These are phyloP conservation scores for Nymphaea thermarum DNA, from an alignment of 164 flowering plant genomes.

Conservation along the genomic window DNA sequence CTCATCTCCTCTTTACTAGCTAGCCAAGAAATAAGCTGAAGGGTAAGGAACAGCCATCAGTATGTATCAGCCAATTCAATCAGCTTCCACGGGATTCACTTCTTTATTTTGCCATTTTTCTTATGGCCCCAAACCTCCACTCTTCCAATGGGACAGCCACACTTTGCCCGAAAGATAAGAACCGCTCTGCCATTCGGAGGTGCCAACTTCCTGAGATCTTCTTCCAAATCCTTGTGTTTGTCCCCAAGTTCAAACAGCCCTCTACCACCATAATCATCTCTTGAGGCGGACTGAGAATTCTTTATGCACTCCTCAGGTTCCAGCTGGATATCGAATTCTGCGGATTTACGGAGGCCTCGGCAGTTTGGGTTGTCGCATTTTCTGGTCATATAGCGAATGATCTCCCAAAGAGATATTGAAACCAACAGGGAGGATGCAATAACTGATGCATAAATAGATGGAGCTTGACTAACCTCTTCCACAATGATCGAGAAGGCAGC, in stretches of 20 bases:
- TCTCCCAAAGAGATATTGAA: constrained; percentile 32
- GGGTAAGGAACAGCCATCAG: too few relatives aligned
- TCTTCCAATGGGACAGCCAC: constrained; percentile 82
- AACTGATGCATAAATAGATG: constrained; percentile 44
- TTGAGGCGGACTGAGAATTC: constrained; percentile 23
- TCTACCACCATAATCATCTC: constrained; percentile 25
- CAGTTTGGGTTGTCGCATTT: constrained; percentile 70
- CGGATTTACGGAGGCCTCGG: constrained; percentile 61
- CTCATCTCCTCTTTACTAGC: too few relatives aligned
- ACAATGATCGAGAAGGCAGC: constrained; percentile 15
- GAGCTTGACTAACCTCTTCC: constrained; percentile 42
- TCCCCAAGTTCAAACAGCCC: constrained; percentile 58
- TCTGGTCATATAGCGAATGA: constrained; percentile 20
- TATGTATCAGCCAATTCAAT: too few relatives aligned
- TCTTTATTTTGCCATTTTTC: constrained; percentile 59
- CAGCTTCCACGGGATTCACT: constrained; percentile 9
- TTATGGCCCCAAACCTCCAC: constrained; percentile 78
- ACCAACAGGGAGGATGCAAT: constrained; percentile 43
- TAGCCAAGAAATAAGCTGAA: too few relatives aligned
- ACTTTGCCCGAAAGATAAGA: constrained; percentile 63
- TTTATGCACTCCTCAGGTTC: constrained; percentile 72
- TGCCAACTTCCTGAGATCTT: constrained; percentile 90
- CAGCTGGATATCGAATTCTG: constrained; percentile 81
- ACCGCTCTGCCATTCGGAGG: constrained; percentile 87
- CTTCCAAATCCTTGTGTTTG: constrained; percentile 64